Evolutionary conservation across 768 basidiomycete species (phyloP).

Genomic region (Phanerochaete carnosa): DNA sequence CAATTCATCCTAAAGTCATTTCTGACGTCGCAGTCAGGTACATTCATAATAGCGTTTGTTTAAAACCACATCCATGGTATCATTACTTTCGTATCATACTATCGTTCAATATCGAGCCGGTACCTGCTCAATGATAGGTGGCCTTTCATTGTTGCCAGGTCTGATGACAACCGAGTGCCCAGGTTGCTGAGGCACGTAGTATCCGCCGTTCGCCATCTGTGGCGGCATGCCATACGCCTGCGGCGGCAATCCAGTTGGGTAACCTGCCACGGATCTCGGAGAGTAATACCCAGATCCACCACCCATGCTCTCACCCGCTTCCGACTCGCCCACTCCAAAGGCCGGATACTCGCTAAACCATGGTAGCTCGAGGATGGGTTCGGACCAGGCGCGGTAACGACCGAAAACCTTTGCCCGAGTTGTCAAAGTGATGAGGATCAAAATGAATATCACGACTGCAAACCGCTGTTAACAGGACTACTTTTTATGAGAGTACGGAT

Average conservation of each 20-base stretch:
- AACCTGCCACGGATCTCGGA: not conserved
- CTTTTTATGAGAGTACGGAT: slow-evolving; percentile 4
- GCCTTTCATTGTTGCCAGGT: slow-evolving; percentile 31
- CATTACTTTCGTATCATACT: too few relatives aligned
- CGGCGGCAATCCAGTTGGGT: too few relatives aligned
- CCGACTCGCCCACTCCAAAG: slow-evolving; percentile 29
- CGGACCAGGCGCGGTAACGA: slow-evolving; percentile 50
- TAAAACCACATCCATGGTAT: too few relatives aligned
- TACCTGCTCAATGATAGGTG: too few relatives aligned
- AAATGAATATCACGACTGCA: slow-evolving; percentile 45
- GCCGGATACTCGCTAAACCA: slow-evolving; percentile 77
- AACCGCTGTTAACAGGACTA: too few relatives aligned
- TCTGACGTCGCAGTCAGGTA: too few relatives aligned
- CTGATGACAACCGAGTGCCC: slow-evolving; percentile 69
- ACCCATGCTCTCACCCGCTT: slow-evolving; percentile 7
- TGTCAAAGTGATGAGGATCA: slow-evolving; percentile 55
- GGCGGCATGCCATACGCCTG: not conserved
- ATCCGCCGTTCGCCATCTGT: slow-evolving; percentile 31
- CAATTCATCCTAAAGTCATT: too few relatives aligned
- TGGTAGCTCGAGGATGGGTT: slow-evolving; percentile 61
- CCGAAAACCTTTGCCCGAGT: slow-evolving; percentile 53
- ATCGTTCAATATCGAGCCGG: too few relatives aligned
- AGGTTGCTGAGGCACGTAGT: slow-evolving; percentile 46
- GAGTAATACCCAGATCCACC: slow-evolving; percentile 21
- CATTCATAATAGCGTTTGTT: too few relatives aligned